A percentile compares a stretch with the other conserved stretches of the same genome.
Evolutionary conservation across 2,329 filamentous ascomycete species (phyloP).

Genomic region (Biscogniauxia sp.): DNA sequence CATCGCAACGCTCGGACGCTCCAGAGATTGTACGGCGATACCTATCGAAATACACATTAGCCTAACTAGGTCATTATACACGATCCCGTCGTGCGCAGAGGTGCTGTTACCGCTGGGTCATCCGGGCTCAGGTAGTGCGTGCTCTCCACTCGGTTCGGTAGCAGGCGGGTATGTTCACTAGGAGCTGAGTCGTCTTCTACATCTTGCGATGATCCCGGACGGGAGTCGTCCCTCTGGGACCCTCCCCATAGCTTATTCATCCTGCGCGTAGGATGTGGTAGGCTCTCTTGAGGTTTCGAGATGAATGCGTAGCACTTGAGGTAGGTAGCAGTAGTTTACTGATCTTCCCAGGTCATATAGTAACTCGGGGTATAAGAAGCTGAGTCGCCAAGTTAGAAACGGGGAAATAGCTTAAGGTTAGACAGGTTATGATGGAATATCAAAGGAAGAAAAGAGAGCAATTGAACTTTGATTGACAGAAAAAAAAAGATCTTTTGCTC

Average conservation of each 20-base stretch:
- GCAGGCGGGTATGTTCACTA: conserved; percentile 61
- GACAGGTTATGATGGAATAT: too few species aligned
- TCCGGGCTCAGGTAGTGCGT: conserved; percentile 68
- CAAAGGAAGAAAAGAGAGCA: too few species aligned
- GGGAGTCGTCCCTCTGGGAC: conserved; percentile 18
- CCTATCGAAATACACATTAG: conserved; percentile 20
- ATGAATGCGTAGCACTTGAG: too few species aligned
- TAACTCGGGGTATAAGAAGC: not conserved
- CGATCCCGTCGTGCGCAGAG: not conserved
- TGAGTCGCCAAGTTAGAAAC: not conserved
- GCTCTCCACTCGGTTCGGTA: conserved; percentile 64
- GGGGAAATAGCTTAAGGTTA: too few species aligned
- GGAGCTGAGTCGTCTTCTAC: conserved; percentile 27
- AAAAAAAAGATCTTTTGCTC: not conserved
- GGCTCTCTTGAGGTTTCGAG: not conserved
- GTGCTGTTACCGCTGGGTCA: conserved; percentile 67
- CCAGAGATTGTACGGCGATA: conserved; percentile 85
- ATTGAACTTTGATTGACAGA: not conserved
- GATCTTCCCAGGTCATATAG: too few species aligned
- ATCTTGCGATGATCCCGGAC: conserved; percentile 21
- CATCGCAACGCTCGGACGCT: conserved; percentile 78
- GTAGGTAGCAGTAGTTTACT: too few species aligned
- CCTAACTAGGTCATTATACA: conserved; percentile 4
- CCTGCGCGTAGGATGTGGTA: conserved; percentile 1
- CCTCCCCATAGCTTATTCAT: conserved; percentile 33